Evolutionary conservation across 2,329 filamentous ascomycete species (phyloP).

Genomic region (Aspergillus felis): DNA sequence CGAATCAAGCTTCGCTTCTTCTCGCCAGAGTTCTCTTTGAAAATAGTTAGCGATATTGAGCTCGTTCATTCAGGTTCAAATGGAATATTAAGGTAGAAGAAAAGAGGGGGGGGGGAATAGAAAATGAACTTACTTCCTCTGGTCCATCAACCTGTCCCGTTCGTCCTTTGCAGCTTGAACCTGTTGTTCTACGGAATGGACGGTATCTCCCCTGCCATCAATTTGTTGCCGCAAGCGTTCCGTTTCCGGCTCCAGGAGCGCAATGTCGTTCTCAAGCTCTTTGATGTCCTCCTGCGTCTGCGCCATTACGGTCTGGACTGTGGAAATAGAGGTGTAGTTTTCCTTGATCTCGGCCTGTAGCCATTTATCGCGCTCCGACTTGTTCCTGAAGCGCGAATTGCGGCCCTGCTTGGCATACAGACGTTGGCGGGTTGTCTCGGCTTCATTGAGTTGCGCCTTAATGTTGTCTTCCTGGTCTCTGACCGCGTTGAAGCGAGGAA

Average conservation of each 20-base stretch:
- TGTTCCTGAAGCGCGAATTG: slow-evolving; percentile 80
- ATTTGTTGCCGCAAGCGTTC: slow-evolving; percentile 66
- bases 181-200: slow-evolving; percentile 68
- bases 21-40: slow-evolving; percentile 67
- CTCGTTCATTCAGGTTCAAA: background rate
- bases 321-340: slow-evolving; percentile 69
- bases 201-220: slow-evolving; percentile 72
- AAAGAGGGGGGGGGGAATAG: background rate
- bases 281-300: slow-evolving; percentile 80
- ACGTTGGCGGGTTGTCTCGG: slow-evolving; percentile 69
- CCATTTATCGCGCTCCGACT: slow-evolving; percentile 81
- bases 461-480: slow-evolving; percentile 69
- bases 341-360: slow-evolving; percentile 77
- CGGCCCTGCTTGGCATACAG: slow-evolving; percentile 90
- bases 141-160: slow-evolving; percentile 74
- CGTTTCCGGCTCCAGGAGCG: slow-evolving; percentile 68
- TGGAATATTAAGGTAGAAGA: background rate
- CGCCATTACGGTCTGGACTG: slow-evolving; percentile 77
- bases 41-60: slow-evolving; percentile 8
- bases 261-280: slow-evolving; percentile 67
- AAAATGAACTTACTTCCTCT: slow-evolving; percentile 61
- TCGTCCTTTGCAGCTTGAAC: slow-evolving; percentile 73
- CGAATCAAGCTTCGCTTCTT: slow-evolving; percentile 81
- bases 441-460: slow-evolving; percentile 68
- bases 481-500: slow-evolving; percentile 70